These are phyloP conservation scores for Daldinia concentrica DNA, from an alignment of 495 filamentous ascomycete species.

Conservation along the genomic window DNA sequence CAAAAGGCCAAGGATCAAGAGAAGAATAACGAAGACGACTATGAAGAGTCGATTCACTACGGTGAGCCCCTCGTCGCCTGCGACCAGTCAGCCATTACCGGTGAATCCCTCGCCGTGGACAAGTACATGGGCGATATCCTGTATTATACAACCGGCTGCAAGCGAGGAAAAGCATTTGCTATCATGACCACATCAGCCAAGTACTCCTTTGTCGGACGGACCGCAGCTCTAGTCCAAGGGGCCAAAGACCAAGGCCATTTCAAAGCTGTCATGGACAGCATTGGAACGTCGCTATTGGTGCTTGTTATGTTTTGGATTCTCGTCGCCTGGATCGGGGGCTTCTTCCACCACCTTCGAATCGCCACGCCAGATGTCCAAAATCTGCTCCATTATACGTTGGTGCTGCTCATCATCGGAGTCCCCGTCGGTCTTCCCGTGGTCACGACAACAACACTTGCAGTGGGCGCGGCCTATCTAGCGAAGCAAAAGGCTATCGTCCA, in stretches of 20 bases:
- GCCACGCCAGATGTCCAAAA: slow-evolving; percentile 50
- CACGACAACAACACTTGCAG: slow-evolving; percentile 94
- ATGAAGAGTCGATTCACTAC: slow-evolving; percentile 82
- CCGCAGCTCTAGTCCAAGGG: slow-evolving; percentile 82
- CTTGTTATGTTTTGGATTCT: slow-evolving; percentile 83
- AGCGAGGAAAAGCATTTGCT: slow-evolving; percentile 83
- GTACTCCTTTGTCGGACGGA: slow-evolving; percentile 85
- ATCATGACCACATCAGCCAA: slow-evolving; percentile 84
- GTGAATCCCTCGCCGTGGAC: slow-evolving; percentile 90
- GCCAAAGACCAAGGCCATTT: slow-evolving; percentile 81
- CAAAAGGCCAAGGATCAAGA: slow-evolving; percentile 60
- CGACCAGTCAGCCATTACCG: slow-evolving; percentile 91
- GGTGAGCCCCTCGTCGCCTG: slow-evolving; percentile 82
- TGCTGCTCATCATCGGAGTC: slow-evolving; percentile 90
- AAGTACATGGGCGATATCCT: slow-evolving; percentile 80
- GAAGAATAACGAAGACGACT: slow-evolving; percentile 73
- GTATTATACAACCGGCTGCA: slow-evolving; percentile 86
- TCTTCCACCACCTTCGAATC: slow-evolving; percentile 82
- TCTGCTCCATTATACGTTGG: slow-evolving; percentile 85
- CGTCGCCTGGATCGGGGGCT: slow-evolving; percentile 82
- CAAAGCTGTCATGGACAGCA: slow-evolving; percentile 84
- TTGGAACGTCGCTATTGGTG: slow-evolving; percentile 81
- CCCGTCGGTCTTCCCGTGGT: slow-evolving; percentile 96
- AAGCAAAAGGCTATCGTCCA: slow-evolving; percentile 97
- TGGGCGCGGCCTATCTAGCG: slow-evolving; percentile 90